Conservation (phyloP, 1,139 yeast species). For the Fermentozyma sake region DNA sequence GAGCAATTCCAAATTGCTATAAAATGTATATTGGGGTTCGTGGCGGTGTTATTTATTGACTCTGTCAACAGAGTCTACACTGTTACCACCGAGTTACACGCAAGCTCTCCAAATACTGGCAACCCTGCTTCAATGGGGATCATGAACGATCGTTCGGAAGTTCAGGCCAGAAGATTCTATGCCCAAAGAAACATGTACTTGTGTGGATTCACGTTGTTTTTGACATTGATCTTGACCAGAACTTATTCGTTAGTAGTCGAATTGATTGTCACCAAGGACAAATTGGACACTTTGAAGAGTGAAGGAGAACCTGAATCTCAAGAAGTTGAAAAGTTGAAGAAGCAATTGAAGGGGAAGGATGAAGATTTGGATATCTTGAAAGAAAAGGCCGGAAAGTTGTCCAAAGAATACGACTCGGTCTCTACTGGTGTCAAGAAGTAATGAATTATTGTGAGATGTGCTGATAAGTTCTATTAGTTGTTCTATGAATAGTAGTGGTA, state of each 20-base stretch:
- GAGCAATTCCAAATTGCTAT: constrained; percentile 73
- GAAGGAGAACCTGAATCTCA: constrained; percentile 25
- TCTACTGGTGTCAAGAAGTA: no score
- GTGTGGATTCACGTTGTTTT: constrained; percentile 91
- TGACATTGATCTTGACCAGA: constrained; percentile 79
- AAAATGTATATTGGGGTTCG: constrained; percentile 80
- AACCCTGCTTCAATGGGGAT: constrained; percentile 18
- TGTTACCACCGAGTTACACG: constrained; percentile 59
- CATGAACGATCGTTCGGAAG: constrained; percentile 63
- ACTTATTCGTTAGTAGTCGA: constrained; percentile 83
- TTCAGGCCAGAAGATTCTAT: constrained; percentile 87
- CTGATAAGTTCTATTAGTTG: no score
- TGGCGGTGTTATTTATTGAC: constrained; percentile 79
- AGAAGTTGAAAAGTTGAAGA: constrained; percentile 48
- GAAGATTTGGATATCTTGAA: constrained; percentile 62
- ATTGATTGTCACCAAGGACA: constrained; percentile 56
- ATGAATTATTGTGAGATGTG: no score
- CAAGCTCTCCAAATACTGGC: constrained; percentile 15
- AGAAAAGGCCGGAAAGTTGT: constrained; percentile 65
- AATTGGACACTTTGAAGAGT: constrained; percentile 48
- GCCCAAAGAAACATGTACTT: constrained; percentile 96
- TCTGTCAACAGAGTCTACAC: constrained; percentile 79
- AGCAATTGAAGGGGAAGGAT: constrained; percentile 55
- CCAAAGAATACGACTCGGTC: constrained; percentile 57
- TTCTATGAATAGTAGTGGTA: no score